These are phyloP conservation scores for Ramaria sp. DNA, from an alignment of 768 basidiomycete species.

Conservation along the genomic window DNA sequence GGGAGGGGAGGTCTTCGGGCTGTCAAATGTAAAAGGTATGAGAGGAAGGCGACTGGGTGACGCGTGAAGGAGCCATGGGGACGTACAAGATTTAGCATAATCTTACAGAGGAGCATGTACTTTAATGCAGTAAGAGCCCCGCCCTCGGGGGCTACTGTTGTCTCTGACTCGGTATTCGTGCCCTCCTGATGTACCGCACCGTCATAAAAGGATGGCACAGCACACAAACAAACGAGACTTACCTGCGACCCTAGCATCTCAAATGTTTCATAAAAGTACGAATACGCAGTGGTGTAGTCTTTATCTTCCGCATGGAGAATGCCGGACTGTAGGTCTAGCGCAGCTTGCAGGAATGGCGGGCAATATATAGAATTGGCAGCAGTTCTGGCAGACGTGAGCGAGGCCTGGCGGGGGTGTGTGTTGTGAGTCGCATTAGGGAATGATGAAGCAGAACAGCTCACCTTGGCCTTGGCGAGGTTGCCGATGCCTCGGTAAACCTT, in stretches of 20 bases:
- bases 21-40: constrained; percentile 21
- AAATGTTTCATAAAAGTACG: constrained; percentile 96
- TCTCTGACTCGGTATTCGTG: background rate
- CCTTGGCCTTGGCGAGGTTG: constrained; percentile 87
- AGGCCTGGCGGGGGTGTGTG: constrained; percentile 38
- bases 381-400: constrained; percentile 81
- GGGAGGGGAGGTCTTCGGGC: constrained; percentile 89
- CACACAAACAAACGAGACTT: background rate
- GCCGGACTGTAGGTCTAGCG: constrained; percentile 60
- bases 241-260: constrained; percentile 78
- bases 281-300: constrained; percentile 94
- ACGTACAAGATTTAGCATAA: constrained; percentile 89
- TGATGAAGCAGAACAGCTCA: constrained; percentile 18
- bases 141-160: constrained; percentile 8
- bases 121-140: constrained; percentile 77
- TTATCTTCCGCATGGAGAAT: constrained; percentile 94
- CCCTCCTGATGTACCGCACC: background rate
- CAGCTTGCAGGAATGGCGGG: constrained; percentile 52
- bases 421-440: background rate
- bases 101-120: constrained; percentile 97
- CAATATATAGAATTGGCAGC: constrained; percentile 96
- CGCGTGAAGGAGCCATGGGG: background rate
- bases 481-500: constrained; percentile 82
- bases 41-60: background rate
- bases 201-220: background rate